Evolutionary conservation across 78 protist species (phyloP).

Genomic region (Isochrysis galbana): DNA sequence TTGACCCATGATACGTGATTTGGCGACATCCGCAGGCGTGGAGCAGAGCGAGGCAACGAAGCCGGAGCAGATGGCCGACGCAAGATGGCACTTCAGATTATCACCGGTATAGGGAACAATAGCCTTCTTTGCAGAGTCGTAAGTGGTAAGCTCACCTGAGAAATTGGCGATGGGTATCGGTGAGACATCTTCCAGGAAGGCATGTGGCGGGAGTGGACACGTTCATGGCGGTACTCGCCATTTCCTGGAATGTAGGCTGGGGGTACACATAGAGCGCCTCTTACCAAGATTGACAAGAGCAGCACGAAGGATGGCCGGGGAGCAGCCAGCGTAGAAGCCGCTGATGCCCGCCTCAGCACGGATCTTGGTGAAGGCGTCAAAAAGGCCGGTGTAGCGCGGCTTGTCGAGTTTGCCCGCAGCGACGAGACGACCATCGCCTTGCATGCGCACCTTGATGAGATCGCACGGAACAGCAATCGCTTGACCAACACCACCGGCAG

Average conservation of each 20-base stretch:
- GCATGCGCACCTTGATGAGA: slow-evolving; percentile 63
- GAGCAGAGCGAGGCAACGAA: slow-evolving; percentile 33
- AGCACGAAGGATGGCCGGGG: slow-evolving; percentile 36
- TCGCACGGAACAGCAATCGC: slow-evolving; percentile 62
- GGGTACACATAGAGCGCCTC: neutral
- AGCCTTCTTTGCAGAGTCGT: slow-evolving; percentile 25
- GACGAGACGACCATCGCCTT: slow-evolving; percentile 48
- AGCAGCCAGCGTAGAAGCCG: slow-evolving; percentile 22
- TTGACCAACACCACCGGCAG: slow-evolving; percentile 49
- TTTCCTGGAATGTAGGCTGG: neutral
- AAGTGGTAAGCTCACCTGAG: slow-evolving; percentile 29
- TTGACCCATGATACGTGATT: slow-evolving; percentile 7
- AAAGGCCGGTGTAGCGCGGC: slow-evolving; percentile 72
- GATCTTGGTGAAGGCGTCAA: slow-evolving; percentile 71
- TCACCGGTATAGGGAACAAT: neutral
- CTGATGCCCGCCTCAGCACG: slow-evolving; percentile 62
- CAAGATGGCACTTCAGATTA: slow-evolving; percentile 5
- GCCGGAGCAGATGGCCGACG: slow-evolving; percentile 29
- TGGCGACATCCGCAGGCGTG: slow-evolving; percentile 39
- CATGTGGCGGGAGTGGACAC: too few species aligned
- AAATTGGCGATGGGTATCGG: too few species aligned
- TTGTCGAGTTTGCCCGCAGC: slow-evolving; percentile 47
- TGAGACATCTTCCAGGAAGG: too few species aligned
- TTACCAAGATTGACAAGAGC: slow-evolving; percentile 31
- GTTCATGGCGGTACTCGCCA: neutral